Evolutionary conservation across 768 basidiomycete genomes (phyloP), one percentile per base, ranked within the genome.

Genomic region (Leccinum subtestaceum): DNA sequence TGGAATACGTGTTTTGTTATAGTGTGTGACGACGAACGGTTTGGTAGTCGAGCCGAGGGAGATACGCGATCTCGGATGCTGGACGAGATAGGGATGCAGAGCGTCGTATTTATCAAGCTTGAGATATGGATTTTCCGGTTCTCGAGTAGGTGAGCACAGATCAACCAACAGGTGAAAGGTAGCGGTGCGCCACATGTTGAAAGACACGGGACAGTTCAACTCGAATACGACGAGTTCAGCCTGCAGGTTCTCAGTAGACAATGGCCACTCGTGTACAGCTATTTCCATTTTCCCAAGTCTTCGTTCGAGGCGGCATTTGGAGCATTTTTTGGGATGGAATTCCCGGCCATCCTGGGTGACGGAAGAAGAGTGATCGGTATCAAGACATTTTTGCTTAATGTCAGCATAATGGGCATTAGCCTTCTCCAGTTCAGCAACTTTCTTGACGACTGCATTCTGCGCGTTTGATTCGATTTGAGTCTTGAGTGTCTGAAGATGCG

Each of bases 241-340:
- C 8, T 58, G 40, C 13, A 64, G n/a, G 4, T n/a, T 8, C 9
- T 63, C 46, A 0, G 57, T 25, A 1, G 81, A 79, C 25, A 83
- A 63, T 0, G 81, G 82, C 80, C 80, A 80, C 56, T 83, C 82
- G 32, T 79, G 70, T 2, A 78, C 62, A 1, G 34, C 1, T 27
- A 83, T 81, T 0, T 15, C n/a, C 67, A 80, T 61, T 0, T 2
- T 29, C 0, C 47, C 21, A 0, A 73, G 69, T 53, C 65, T 27
- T 15, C 55, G 59, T 21, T 71, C 55, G 17, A 75, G 54, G 3
- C 7, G 10, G 40, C 78, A 80, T 52, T 71, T 77, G 0, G 29
- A 3, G 55, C 75, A 78, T 0, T 61, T 23, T 17, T 52, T 59
- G 3, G 58, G 55, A 1, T 60, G 46, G 3, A 54, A 56, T 29